Base-by-base conservation (phyloP, 192 early-diverging fungal species). In the Chytriomyces hyalinus region DNA sequence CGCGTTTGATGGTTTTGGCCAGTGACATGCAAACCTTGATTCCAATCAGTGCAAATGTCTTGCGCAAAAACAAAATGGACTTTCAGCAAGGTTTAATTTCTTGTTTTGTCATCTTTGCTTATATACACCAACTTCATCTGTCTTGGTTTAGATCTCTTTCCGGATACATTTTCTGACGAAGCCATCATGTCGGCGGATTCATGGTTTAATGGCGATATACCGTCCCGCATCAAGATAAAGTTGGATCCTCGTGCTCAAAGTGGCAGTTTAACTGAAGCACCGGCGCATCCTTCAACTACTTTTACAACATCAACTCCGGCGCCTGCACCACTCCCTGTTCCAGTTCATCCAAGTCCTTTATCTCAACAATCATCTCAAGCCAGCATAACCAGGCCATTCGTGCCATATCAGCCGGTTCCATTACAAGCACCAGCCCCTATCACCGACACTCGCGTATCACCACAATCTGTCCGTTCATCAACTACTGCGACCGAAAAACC, bases 31-130 rank as follows among this genome's bases (percentile, higher is more conserved):
- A 48, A 7, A 81, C 85, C 24, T 81, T 96, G 9, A 80, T 94
- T 65, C 95, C 94, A 5, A 81, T 97, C 43, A 83, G 87, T 6
- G 89, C 87, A 48, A 79, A 86, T 20, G 86, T 94, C 0, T 93
- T 94, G 3, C 87, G 93, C 74, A 93, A 92, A 81, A 84, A 86
- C 28, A 92, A 94, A 72, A 83, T 92, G 11, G 94, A 95, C 66
- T 97, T 94, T 70, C 93, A 96, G 74, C 76, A 81, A 49, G 77
- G 67, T 64, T 13, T n/a, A 8, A 17, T 47, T 4, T 4, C 48
- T 24, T n/a, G 46, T 70, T 2, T 36, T 36, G 0, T 36, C 36
- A 20, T 49, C 53, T 70, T 20, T 11, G 48, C 51, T 36, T 26
- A 46, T n/a, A 26, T 6, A 36, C 24, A 46, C 65, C 8, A 49